These are phyloP conservation scores for Curvularia eragrostidis DNA, from an alignment of 2,329 filamentous ascomycete genomes.

Conservation along the genomic window DNA sequence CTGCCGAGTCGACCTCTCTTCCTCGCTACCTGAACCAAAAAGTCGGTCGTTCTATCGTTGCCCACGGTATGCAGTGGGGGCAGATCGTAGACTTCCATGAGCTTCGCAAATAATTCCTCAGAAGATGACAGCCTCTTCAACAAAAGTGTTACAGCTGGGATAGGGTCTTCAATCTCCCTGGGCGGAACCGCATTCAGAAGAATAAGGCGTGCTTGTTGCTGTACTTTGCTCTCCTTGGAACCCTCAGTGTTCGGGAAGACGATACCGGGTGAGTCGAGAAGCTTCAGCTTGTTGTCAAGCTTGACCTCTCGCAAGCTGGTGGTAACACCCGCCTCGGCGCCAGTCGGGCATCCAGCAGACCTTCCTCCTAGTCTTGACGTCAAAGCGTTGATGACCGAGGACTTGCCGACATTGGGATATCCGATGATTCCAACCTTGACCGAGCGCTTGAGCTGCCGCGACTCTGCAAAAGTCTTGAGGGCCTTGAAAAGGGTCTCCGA, in stretches of 20 bases:
- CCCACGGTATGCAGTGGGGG: constrained; percentile 73
- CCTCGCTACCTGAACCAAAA: constrained; percentile 91
- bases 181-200: constrained; percentile 91
- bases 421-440: constrained; percentile 93
- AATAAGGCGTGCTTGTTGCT: constrained; percentile 80
- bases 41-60: constrained; percentile 84
- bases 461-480: constrained; percentile 85
- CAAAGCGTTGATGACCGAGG: constrained; percentile 93
- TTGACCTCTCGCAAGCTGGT: constrained; percentile 89
- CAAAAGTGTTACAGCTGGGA: constrained; percentile 86
- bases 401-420: constrained; percentile 96
- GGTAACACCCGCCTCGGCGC: constrained; percentile 90
- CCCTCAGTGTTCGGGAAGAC: constrained; percentile 77
- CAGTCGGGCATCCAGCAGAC: constrained; percentile 78
- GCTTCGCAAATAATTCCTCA: constrained; percentile 75
- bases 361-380: constrained; percentile 76
- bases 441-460: constrained; percentile 83
- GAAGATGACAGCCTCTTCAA: constrained; percentile 78
- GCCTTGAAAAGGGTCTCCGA: constrained; percentile 85
- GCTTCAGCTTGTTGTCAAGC: constrained; percentile 90
- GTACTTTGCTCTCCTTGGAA: constrained; percentile 62
- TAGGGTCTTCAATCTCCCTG: constrained; percentile 90
- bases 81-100: constrained; percentile 84
- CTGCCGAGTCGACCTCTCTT: constrained; percentile 89
- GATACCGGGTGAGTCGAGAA: constrained; percentile 93